A percentile compares a stretch with the other conserved stretches of the same genome.
Evolutionary conservation across 2,329 filamentous ascomycete genomes (phyloP).

Genomic region (Rachicladosporium sp.): DNA sequence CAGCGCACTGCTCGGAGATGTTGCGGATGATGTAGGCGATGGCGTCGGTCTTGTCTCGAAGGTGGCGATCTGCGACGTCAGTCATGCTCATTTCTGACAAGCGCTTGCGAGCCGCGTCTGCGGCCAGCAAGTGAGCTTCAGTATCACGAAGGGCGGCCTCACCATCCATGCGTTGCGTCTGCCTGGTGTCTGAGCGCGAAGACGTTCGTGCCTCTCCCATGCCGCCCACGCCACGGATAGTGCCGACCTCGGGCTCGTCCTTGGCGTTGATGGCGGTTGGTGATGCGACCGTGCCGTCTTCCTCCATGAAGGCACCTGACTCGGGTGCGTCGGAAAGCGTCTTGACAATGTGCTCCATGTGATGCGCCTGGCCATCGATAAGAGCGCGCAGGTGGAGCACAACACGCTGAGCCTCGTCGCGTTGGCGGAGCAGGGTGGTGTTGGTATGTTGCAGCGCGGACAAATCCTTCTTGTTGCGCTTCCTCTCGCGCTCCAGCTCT

Average conservation of each 20-base stretch:
- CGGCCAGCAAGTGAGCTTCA: slow-evolving; percentile 8
- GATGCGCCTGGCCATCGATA: slow-evolving; percentile 91
- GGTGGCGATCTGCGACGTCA: slow-evolving; percentile 88
- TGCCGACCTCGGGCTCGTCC: slow-evolving; percentile 24
- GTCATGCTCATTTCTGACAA: slow-evolving; percentile 65
- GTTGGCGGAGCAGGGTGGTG: slow-evolving; percentile 68
- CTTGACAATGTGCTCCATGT: slow-evolving; percentile 97
- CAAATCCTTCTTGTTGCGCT: slow-evolving; percentile 95
- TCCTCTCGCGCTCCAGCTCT: slow-evolving; percentile 91
- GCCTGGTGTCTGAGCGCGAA: slow-evolving; percentile 34
- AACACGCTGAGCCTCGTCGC: slow-evolving; percentile 91
- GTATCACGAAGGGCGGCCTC: too few species aligned
- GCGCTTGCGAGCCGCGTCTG: slow-evolving; percentile 45
- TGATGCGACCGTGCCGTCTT: slow-evolving; percentile 5
- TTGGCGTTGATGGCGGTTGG: slow-evolving; percentile 8
- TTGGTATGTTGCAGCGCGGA: slow-evolving; percentile 81
- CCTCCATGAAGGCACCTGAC: slow-evolving; percentile 47
- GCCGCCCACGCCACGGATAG: too few species aligned
- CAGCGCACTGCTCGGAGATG: slow-evolving; percentile 96
- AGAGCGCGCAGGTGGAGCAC: slow-evolving; percentile 93
- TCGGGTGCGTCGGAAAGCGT: slow-evolving; percentile 68
- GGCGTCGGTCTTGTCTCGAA: slow-evolving; percentile 97
- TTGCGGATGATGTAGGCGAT: slow-evolving; percentile 99
- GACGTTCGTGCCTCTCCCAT: slow-evolving; percentile 16
- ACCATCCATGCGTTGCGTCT: slow-evolving; percentile 35